Conservation (phyloP, 768 basidiomycete genomes). For the Russula lepida region DNA sequence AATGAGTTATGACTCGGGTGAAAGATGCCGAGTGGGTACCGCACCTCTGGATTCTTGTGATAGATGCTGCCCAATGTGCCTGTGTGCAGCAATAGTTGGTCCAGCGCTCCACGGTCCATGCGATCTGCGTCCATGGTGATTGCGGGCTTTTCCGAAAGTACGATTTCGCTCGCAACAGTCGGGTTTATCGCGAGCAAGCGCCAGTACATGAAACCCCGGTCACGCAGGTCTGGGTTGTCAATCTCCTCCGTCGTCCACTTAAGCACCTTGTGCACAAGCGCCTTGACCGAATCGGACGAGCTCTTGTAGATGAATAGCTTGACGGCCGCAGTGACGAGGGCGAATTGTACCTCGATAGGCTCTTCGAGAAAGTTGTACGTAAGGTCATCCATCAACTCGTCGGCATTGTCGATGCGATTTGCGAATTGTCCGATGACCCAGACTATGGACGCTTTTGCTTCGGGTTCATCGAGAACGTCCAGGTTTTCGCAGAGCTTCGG, state of each 20-base stretch:
- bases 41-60: slow-evolving; percentile 92
- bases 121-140: slow-evolving; percentile 98
- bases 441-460: slow-evolving; percentile 94
- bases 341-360: slow-evolving; percentile 75
- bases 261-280: slow-evolving; percentile 87
- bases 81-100: slow-evolving; percentile 89
- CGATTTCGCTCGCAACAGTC: slow-evolving; percentile 78
- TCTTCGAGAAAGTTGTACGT: slow-evolving; percentile 2
- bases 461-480: slow-evolving; percentile 88
- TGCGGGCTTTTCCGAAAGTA: slow-evolving; percentile 86
- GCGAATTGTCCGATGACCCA: slow-evolving; percentile 98
- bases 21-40: slow-evolving; percentile 13
- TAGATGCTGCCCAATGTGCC: slow-evolving; percentile 94
- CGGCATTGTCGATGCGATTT: slow-evolving; percentile 89
- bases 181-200: slow-evolving; percentile 92
- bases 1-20: not conserved
- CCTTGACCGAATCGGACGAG: slow-evolving; percentile 73
- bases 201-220: slow-evolving; percentile 99
- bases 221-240: slow-evolving; percentile 95
- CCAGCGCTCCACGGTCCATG: slow-evolving; percentile 94
- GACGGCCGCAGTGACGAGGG: slow-evolving; percentile 87
- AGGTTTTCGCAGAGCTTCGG: slow-evolving; percentile 88
- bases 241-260: slow-evolving; percentile 97
- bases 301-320: slow-evolving; percentile 93
- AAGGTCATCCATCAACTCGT: slow-evolving; percentile 84